A percentile compares a stretch with the other conserved stretches of the same genome.
phyloP scores from a whole-genome alignment of 768 basidiomycete species.

The Suillus subaureus region DNA sequence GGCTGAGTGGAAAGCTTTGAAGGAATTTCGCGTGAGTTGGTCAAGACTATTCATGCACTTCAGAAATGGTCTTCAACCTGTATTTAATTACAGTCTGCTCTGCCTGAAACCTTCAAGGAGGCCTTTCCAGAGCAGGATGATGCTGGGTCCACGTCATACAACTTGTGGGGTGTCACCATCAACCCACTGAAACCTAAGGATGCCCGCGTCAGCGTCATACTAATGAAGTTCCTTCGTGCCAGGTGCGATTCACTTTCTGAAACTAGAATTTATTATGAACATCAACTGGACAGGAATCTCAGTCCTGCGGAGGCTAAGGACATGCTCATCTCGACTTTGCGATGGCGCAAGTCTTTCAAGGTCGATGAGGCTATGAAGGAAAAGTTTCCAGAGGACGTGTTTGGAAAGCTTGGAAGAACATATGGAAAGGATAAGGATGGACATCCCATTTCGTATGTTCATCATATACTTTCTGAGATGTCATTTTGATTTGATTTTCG shows the following conservation, averaged over 20 bases:
- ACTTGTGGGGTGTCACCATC: constrained; percentile 72
- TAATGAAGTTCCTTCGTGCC: constrained; percentile 83
- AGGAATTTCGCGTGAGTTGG: constrained; percentile 61
- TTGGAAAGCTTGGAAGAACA: constrained; percentile 63
- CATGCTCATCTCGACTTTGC: constrained; percentile 70
- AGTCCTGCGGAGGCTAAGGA: constrained; percentile 53
- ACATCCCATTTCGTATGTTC: constrained; percentile 66
- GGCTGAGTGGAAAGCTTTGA: constrained; percentile 72
- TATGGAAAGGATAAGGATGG: constrained; percentile 73
- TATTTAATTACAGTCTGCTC: constrained; percentile 28
- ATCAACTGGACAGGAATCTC: constrained; percentile 45
- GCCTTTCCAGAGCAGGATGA: constrained; percentile 63
- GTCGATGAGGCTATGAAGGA: constrained; percentile 62
- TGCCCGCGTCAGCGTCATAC: constrained; percentile 69
- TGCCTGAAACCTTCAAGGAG: constrained; percentile 56
- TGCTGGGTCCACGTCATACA: constrained; percentile 52
- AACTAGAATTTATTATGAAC: neutral
- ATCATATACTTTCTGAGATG: neutral
- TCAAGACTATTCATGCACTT: neutral
- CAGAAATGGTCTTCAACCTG: constrained; percentile 8
- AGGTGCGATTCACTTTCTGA: constrained; percentile 43
- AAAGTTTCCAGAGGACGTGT: constrained; percentile 62
- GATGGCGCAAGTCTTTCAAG: constrained; percentile 71
- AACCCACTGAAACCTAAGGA: constrained; percentile 58
- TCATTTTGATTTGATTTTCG: constrained; percentile 2